Percentiles rank a stretch among this genome's conserved stretches.
These are phyloP conservation scores for Candida chauliodis DNA, from an alignment of 805 yeast species.

Conservation along the genomic window DNA sequence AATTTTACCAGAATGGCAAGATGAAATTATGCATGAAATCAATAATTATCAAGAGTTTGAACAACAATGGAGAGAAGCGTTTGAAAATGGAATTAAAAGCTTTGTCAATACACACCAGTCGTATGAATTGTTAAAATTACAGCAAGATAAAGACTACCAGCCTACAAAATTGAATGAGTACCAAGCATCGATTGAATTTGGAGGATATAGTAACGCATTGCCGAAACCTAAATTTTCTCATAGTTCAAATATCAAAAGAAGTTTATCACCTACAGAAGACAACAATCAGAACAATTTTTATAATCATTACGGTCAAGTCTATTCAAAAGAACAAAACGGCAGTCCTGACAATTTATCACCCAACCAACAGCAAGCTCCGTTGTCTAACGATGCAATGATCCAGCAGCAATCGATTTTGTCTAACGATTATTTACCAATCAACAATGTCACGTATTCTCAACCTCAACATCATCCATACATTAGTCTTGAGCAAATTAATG, in stretches of 20 bases:
- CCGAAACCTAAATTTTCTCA: conserved; percentile 9
- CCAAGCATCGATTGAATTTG: conserved; percentile 38
- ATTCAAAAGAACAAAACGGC: conserved; percentile 9
- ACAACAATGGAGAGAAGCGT: conserved; percentile 27
- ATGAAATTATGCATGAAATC: conserved; percentile 26
- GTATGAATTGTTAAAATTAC: conserved; percentile 24
- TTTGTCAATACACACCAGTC: conserved; percentile 26
- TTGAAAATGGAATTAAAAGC: conserved; percentile 25
- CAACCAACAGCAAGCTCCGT: not conserved
- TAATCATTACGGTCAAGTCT: conserved; percentile 16
- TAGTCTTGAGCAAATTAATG: conserved; percentile 12
- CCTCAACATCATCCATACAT: conserved; percentile 11
- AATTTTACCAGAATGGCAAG: conserved; percentile 34
- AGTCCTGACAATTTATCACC: not conserved
- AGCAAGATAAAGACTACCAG: conserved; percentile 23
- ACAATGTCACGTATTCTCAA: conserved; percentile 1
- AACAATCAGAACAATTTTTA: conserved; percentile 6
- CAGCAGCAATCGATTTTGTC: not conserved
- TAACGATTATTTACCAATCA: conserved; percentile 4
- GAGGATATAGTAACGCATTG: conserved; percentile 30
- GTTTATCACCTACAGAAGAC: conserved; percentile 12
- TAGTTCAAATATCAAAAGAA: conserved; percentile 7
- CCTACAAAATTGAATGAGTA: conserved; percentile 31
- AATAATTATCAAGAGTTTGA: conserved; percentile 24
- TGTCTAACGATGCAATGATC: not conserved